Evolutionary conservation across 2,329 filamentous ascomycete genomes (phyloP), one percentile per base, ranked within the genome.

Genomic region (Fusarium circinatum): DNA sequence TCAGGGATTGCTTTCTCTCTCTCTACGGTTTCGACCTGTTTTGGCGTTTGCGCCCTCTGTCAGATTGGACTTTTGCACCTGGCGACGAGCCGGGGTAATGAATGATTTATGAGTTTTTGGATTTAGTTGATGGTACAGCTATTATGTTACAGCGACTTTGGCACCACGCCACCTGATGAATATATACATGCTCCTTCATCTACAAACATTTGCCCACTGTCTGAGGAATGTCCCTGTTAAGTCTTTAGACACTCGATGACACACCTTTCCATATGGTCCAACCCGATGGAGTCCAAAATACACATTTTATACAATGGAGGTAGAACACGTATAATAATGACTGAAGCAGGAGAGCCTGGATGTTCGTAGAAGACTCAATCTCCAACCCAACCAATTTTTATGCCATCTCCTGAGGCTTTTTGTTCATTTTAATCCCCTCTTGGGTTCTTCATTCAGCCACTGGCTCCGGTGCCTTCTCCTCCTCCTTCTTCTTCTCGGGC

Each of bases 41-140:
- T 58, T 60, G 30, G 51, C 47, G 30, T 56, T 47, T 60, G 42
- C 49, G 24, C 66, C 49, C 39, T 49, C 32, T 48, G 47, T 64
- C 62, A 69, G 64, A 75, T 74, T 74, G 71, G 51, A 73, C 28
- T 55, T 36, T 56, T 45, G 62, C 52, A 67, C 34, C 48, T 41
- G 44, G 61, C 22, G 57, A 73, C 44, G 41, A 74, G 41, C 34
- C 28, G 52, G 54, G 55, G 47, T 45, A 57, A 65, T 52, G 65
- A 60, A 63, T 58, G 64, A 68, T 60, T 67, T 71, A 66, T 73
- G 78, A 75, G 45, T 51, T 45, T 65, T 76, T 76, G 68, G 41
- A 71, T 78, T 69, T 73, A 58, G 64, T 73, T 78, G 76, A 77
- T 78, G 51, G 62, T 79, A 80, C 75, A 78, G 65, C 61, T 78